Evolutionary conservation across 163 green algal species (phyloP).

Genomic region (Scenedesmus sp.): DNA sequence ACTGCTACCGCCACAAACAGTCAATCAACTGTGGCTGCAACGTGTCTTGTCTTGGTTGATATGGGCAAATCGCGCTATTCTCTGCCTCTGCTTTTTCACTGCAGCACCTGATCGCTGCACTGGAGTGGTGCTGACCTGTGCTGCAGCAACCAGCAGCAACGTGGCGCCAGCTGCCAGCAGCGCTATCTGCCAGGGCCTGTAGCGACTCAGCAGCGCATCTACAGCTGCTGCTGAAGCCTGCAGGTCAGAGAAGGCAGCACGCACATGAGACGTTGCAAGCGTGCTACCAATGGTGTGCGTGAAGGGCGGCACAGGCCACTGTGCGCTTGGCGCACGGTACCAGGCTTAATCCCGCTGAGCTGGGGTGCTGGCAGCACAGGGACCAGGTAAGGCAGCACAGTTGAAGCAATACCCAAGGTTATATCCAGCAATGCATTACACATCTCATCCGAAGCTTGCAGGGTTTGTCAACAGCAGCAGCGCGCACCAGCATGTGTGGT

Average conservation of each 20-base stretch:
- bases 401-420: not conserved
- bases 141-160: not conserved
- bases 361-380: not conserved
- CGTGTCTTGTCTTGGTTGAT: too few species aligned
- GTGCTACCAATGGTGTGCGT: not conserved
- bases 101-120: not conserved
- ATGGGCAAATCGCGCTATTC: too few species aligned
- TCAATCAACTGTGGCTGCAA: too few species aligned
- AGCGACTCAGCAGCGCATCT: not conserved
- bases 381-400: not conserved
- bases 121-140: conserved; percentile 1
- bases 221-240: not conserved
- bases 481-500: conserved; percentile 22
- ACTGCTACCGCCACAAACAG: too few species aligned
- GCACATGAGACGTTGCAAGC: not conserved
- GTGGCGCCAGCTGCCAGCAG: conserved; percentile 18
- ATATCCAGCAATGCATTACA: not conserved
- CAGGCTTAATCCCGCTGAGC: too few species aligned
- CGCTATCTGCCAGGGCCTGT: conserved; percentile 24
- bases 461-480: not conserved
- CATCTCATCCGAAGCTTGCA: not conserved
- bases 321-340: too few species aligned
- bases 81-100: not conserved
- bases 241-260: not conserved
- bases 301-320: not conserved